Conservation (phyloP, 148 eudicot genomes). For the Amaranthus cruentus region DNA sequence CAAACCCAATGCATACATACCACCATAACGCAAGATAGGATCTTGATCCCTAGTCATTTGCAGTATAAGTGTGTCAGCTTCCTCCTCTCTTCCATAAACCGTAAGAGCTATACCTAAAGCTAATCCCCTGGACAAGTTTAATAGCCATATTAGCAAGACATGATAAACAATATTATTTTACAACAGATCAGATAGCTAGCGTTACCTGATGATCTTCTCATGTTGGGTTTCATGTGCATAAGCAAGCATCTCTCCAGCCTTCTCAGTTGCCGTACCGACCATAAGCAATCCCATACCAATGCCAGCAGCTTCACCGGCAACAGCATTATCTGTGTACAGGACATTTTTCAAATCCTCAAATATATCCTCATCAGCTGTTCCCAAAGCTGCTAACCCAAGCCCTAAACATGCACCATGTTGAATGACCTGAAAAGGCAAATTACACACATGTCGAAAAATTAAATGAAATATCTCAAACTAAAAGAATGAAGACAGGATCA, state of each 20-base stretch:
- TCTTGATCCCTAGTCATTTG: slow-evolving; percentile 99
- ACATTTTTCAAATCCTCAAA: slow-evolving; percentile 89
- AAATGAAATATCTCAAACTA: not conserved
- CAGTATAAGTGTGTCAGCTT: slow-evolving; percentile 92
- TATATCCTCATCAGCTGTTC: slow-evolving; percentile 92
- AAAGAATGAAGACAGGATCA: not conserved
- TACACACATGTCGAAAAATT: not conserved
- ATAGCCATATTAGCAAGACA: slow-evolving; percentile 8
- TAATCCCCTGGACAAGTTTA: slow-evolving; percentile 56
- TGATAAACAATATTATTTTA: not conserved
- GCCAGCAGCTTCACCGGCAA: slow-evolving; percentile 99
- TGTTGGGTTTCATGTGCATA: slow-evolving; percentile 99
- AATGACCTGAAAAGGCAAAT: slow-evolving; percentile 64
- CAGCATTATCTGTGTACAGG: slow-evolving; percentile 89
- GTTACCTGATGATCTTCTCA: slow-evolving; percentile 93
- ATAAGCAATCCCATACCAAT: slow-evolving; percentile 89
- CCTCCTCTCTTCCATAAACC: slow-evolving; percentile 97
- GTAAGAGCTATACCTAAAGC: slow-evolving; percentile 96
- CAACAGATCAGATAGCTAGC: slow-evolving; percentile 13
- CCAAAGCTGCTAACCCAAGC: slow-evolving; percentile 91
- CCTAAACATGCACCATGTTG: slow-evolving; percentile 98
- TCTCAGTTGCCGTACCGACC: slow-evolving; percentile 98
- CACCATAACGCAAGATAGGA: slow-evolving; percentile 93
- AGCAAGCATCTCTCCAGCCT: slow-evolving; percentile 96
- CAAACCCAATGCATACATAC: slow-evolving; percentile 97